Conservation (phyloP, 495 filamentous ascomycete species). For the Xylaria cubensis region DNA sequence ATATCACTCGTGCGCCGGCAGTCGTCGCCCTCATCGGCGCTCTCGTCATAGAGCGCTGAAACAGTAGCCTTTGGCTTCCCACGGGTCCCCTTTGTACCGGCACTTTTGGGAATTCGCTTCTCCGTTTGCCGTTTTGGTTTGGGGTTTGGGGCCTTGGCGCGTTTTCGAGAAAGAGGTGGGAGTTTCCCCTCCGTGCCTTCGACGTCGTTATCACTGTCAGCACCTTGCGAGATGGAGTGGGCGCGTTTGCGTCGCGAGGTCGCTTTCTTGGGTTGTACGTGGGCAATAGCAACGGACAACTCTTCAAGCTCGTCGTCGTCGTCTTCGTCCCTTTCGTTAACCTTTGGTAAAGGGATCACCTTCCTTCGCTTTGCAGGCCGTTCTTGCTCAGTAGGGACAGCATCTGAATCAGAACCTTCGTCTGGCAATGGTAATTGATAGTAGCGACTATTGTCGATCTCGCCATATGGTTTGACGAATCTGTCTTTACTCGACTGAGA, state of each 20-base stretch:
- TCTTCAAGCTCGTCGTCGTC: slow-evolving; percentile 37
- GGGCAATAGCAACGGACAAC: slow-evolving; percentile 22
- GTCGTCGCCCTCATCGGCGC: slow-evolving; percentile 55
- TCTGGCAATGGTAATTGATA: slow-evolving; percentile 33
- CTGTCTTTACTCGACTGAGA: slow-evolving; percentile 38
- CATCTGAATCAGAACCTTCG: slow-evolving; percentile 45
- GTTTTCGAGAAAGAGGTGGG: slow-evolving; percentile 32
- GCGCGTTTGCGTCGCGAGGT: slow-evolving; percentile 16
- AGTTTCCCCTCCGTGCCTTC: slow-evolving; percentile 33
- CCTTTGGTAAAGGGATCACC: not conserved
- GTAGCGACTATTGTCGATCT: slow-evolving; percentile 41
- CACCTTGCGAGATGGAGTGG: slow-evolving; percentile 7
- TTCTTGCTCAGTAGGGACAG: slow-evolving; percentile 9
- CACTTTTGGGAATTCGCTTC: slow-evolving; percentile 23
- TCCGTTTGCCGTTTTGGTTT: slow-evolving; percentile 16
- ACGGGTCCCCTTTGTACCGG: slow-evolving; percentile 22
- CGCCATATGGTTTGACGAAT: slow-evolving; percentile 37
- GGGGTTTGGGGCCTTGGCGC: slow-evolving; percentile 26
- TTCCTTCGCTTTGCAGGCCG: slow-evolving; percentile 38
- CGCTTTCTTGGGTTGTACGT: slow-evolving; percentile 24
- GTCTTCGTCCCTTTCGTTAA: slow-evolving; percentile 28
- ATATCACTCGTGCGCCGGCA: slow-evolving; percentile 57
- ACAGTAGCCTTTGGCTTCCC: slow-evolving; percentile 22
- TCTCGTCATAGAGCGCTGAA: slow-evolving; percentile 39
- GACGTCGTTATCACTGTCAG: slow-evolving; percentile 25